Conservation (phyloP, 2,329 filamentous ascomycete species). For the Penicillium sp. region DNA sequence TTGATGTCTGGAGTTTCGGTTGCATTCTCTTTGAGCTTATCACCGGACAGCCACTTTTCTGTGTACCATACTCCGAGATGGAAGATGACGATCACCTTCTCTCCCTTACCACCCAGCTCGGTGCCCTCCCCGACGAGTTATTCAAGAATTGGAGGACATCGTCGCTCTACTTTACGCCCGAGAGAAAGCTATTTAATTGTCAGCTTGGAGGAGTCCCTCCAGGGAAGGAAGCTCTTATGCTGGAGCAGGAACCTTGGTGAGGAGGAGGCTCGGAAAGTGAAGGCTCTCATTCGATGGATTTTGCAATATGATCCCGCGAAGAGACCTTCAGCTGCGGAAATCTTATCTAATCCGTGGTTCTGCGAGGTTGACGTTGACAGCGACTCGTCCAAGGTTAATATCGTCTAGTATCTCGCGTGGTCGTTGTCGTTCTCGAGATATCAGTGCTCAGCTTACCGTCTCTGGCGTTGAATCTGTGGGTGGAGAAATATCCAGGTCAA, state of each 20-base stretch:
- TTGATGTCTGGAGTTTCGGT: slow-evolving; percentile 35
- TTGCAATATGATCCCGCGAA: slow-evolving; percentile 31
- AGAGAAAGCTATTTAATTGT: slow-evolving; percentile 23
- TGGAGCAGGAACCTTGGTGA: slow-evolving; percentile 24
- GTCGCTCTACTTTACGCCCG: slow-evolving; percentile 28
- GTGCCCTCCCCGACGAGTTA: slow-evolving; percentile 29
- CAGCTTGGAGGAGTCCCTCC: slow-evolving; percentile 21
- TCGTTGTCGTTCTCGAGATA: neutral
- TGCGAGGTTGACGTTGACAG: slow-evolving; percentile 15
- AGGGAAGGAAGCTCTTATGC: slow-evolving; percentile 25
- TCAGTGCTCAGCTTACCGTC: neutral
- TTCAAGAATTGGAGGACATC: slow-evolving; percentile 25
- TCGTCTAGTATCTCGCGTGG: slow-evolving; percentile 1
- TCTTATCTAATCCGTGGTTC: slow-evolving; percentile 35
- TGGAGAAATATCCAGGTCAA: too few species aligned
- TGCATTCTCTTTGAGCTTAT: slow-evolving; percentile 38
- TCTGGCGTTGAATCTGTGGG: too few species aligned
- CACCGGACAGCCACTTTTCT: slow-evolving; percentile 28
- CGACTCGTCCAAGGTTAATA: slow-evolving; percentile 3
- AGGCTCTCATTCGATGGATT: slow-evolving; percentile 29
- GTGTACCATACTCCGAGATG: slow-evolving; percentile 22
- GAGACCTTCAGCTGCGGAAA: slow-evolving; percentile 29
- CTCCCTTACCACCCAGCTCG: slow-evolving; percentile 27
- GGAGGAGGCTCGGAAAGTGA: slow-evolving; percentile 27
- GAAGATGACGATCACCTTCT: slow-evolving; percentile 33